Evolutionary conservation across 306 rosid species (phyloP), one percentile per base, ranked within the genome.

Genomic region (Lathyrus tuberosus): DNA sequence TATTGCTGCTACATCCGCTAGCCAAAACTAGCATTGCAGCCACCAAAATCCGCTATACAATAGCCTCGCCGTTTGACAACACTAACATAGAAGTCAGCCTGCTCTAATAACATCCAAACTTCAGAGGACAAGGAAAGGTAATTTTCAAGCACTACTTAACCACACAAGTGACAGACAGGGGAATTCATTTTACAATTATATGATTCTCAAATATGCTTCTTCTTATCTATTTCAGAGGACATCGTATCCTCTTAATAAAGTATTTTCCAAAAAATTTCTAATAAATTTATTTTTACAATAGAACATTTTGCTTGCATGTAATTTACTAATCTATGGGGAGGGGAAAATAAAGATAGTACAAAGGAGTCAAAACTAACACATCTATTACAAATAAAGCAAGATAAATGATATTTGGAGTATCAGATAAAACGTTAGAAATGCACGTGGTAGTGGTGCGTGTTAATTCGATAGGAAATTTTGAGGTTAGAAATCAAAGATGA

Each of bases 371-470:
- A 61, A 63, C 31, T 44, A 42, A 49, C 46, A 16, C 56, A 15
- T n/a, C 52, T 5, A 47, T 47, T 47, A n/a, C 20, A 47, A 47
- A 47, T 20, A 49, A 49, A 49, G 31, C 15, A 62, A 41, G 38
- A 30, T 16, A 69, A 30, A 42, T 53, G 62, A 43, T 35, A 53
- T 69, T 35, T 31, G 67, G 76, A 76, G 53, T 43, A 43, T 53
- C 35, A 62, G 33, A 70, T 48, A 70, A 76, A 18, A 52, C 12
- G 42, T 44, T 33, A 16, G 53, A 64, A 37, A 77, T 71, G 73
- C 54, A 4, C 8, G 10, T 40, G 22, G 15, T 41, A 44, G 5
- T 51, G 9, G 31, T 52, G 26, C 20, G 6, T 38, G 18, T 68
- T 16, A 69, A 24, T 56, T 37, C 20, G 16, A 47, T 44, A 8